Conservation (phyloP, 352 stramenopile genomes). For the Globisporangium radiosum region DNA sequence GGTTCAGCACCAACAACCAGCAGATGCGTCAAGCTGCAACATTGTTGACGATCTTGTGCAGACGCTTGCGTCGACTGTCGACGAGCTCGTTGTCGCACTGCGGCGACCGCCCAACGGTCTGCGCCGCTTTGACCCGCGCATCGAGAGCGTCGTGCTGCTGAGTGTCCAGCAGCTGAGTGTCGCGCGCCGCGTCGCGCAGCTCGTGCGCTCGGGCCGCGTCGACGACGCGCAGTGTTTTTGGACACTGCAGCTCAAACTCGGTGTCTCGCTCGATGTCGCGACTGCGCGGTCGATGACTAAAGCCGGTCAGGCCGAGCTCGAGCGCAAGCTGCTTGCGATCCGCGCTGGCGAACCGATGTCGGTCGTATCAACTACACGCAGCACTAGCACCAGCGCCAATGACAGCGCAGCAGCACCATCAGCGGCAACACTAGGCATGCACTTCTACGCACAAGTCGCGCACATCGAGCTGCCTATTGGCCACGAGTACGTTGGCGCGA, state of each 20-base stretch:
- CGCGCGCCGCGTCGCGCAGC: constrained; percentile 9
- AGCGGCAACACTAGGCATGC: constrained; percentile 4
- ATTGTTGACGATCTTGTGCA: constrained; percentile 5
- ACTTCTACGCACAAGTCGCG: constrained; percentile 22
- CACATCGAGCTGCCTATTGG: constrained; percentile 38
- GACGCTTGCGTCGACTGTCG: constrained; percentile 1
- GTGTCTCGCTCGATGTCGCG: constrained; percentile 2
- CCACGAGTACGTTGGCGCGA: constrained; percentile 38
- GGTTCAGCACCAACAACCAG: neutral
- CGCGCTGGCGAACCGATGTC: neutral
- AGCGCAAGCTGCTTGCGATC: constrained; percentile 1
- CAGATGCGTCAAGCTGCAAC: neutral
- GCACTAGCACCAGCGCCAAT: neutral
- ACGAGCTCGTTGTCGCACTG: neutral
- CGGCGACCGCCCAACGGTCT: constrained; percentile 1
- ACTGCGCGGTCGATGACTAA: constrained; percentile 1
- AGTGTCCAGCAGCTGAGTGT: constrained; percentile 15
- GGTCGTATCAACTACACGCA: neutral
- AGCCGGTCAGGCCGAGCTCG: constrained; percentile 1
- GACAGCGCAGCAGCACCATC: neutral
- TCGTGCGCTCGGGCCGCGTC: constrained; percentile 7
- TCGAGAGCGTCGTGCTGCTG: constrained; percentile 32
- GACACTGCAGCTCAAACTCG: constrained; percentile 32
- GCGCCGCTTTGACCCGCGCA: neutral
- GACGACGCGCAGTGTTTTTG: constrained; percentile 35